phyloP scores from a whole-genome alignment of 176 grass and related monocot species.

The sorghum (Sorghum bicolor) region Sorghum_bicolor_NCBIv3 NC_012872.2:5006501-5007000 shows the following conservation, averaged over 20 bases:
- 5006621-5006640: background rate
- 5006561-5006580: background rate
- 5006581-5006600: background rate
- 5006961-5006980: background rate
- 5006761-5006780: background rate
- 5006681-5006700: background rate
- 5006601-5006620: background rate
- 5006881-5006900: background rate
- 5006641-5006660: background rate
- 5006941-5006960: conserved; percentile 7
- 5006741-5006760: background rate
- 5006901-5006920: background rate
- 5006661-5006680: background rate
- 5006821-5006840: background rate
- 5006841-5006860: too few relatives aligned
- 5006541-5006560: conserved; percentile 3
- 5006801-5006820: background rate
- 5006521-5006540: background rate
- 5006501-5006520: conserved; percentile 5
- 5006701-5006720: conserved; percentile 10
- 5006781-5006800: background rate
- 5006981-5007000: background rate
- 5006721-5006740: background rate
- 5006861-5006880: background rate
- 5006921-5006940: conserved; percentile 16